Evolutionary conservation across 495 filamentous ascomycete genomes (phyloP).

Genomic region (Lophium mytilinum): DNA sequence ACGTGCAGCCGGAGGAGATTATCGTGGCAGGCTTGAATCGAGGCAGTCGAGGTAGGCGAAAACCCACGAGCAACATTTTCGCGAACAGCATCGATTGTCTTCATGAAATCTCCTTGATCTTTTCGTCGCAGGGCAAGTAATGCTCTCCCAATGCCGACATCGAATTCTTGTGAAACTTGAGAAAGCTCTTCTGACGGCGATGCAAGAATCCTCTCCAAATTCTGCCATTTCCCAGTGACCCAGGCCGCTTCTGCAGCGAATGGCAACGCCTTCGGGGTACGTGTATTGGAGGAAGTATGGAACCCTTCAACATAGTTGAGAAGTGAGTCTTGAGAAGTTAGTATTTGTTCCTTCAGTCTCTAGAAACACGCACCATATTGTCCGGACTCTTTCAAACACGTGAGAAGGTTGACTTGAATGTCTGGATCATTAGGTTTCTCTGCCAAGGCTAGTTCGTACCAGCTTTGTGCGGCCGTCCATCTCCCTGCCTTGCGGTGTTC

Average conservation of each 20-base stretch:
- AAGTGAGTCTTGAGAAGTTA: constrained; percentile 56
- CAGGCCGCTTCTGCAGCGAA: constrained; percentile 86
- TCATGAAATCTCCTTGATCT: constrained; percentile 46
- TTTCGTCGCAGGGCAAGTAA: constrained; percentile 56
- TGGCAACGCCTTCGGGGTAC: constrained; percentile 54
- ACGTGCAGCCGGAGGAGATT: constrained; percentile 76
- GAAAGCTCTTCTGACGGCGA: constrained; percentile 36
- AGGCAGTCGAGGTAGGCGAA: constrained; percentile 63
- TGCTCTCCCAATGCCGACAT: constrained; percentile 67
- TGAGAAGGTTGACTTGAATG: constrained; percentile 73
- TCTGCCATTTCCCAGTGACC: constrained; percentile 75
- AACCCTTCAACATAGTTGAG: constrained; percentile 77
- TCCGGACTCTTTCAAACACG: constrained; percentile 84
- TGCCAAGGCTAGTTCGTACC: constrained; percentile 84
- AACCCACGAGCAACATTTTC: constrained; percentile 64
- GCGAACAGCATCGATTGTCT: constrained; percentile 55
- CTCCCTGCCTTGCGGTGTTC: constrained; percentile 89
- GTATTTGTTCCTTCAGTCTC: constrained; percentile 11
- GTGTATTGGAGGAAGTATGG: constrained; percentile 41
- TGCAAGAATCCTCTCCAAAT: constrained; percentile 60
- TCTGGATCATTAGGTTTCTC: constrained; percentile 69
- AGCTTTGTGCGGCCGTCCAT: constrained; percentile 96
- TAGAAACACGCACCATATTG: constrained; percentile 58
- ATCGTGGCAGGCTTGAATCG: constrained; percentile 74
- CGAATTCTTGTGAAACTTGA: constrained; percentile 61